A percentile compares a stretch with the other conserved stretches of the same genome.
phyloP scores from a whole-genome alignment of 768 basidiomycete species.

The Favolaschia claudopus region DNA sequence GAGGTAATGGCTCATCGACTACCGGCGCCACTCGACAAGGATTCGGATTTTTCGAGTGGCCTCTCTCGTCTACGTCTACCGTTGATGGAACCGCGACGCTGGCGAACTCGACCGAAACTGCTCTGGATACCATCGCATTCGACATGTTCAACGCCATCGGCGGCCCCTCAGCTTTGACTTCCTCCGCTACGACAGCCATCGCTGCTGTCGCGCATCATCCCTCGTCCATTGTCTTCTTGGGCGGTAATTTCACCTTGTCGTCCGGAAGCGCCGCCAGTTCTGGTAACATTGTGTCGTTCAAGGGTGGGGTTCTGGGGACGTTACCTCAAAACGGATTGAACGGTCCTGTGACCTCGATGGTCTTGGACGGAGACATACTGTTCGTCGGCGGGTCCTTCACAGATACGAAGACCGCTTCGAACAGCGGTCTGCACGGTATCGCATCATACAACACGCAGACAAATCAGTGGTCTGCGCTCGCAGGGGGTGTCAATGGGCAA shows the following conservation, averaged over 20 bases:
- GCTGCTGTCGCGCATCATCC: conserved; percentile 70
- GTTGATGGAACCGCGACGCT: conserved; percentile 69
- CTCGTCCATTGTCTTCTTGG: conserved; percentile 73
- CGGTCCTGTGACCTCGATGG: conserved; percentile 75
- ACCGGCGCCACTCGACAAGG: conserved; percentile 49
- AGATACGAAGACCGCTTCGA: conserved; percentile 65
- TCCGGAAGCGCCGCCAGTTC: conserved; percentile 62
- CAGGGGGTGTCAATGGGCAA: conserved; percentile 76
- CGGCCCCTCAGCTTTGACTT: conserved; percentile 44
- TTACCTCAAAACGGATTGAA: conserved; percentile 78
- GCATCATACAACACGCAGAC: conserved; percentile 74
- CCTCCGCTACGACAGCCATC: conserved; percentile 48
- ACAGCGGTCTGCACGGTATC: conserved; percentile 62
- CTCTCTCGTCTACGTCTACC: conserved; percentile 50
- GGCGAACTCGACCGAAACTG: conserved; percentile 74
- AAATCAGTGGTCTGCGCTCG: conserved; percentile 73
- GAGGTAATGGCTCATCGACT: conserved; percentile 41
- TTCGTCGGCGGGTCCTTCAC: conserved; percentile 92
- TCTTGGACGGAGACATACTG: conserved; percentile 67
- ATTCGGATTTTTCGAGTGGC: conserved; percentile 94
- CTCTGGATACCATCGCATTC: conserved; percentile 68
- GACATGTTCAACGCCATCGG: conserved; percentile 71
- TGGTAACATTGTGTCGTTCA: conserved; percentile 78
- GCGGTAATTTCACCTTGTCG: conserved; percentile 75
- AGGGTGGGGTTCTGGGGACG: conserved; percentile 59